These are phyloP conservation scores for Candida pseudoviswanathii DNA, from an alignment of 1,139 yeast species.

Conservation along the genomic window DNA sequence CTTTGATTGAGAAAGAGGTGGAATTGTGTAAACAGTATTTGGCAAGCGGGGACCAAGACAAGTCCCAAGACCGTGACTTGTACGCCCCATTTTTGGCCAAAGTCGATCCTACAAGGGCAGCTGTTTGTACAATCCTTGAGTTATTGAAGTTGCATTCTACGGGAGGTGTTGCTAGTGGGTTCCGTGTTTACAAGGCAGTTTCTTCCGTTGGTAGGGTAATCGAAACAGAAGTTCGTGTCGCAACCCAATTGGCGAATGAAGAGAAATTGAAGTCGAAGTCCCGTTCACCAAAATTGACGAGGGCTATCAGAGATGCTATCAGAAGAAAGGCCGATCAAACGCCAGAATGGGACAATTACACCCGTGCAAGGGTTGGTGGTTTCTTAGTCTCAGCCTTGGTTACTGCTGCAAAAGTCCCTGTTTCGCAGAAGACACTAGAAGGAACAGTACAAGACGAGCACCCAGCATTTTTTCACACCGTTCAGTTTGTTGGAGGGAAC, in stretches of 20 bases:
- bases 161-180: conserved; percentile 80
- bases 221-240: conserved; percentile 80
- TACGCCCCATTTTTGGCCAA: conserved; percentile 81
- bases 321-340: conserved; percentile 17
- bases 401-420: conserved; percentile 81
- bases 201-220: conserved; percentile 81
- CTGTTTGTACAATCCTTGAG: conserved; percentile 84
- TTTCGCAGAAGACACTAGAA: conserved; percentile 75
- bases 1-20: conserved; percentile 68
- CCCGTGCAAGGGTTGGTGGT: conserved; percentile 83
- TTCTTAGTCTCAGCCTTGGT: conserved; percentile 71
- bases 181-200: conserved; percentile 83
- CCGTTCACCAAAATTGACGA: conserved; percentile 43
- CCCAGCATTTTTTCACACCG: conserved; percentile 90
- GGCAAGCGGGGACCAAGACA: conserved; percentile 21
- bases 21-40: conserved; percentile 46
- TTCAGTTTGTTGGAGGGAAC: conserved; percentile 77
- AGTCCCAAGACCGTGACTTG: conserved; percentile 55
- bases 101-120: conserved; percentile 76
- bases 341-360: conserved; percentile 49
- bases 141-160: conserved; percentile 72
- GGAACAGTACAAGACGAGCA: conserved; percentile 72
- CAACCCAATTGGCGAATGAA: conserved; percentile 60
- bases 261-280: conserved; percentile 45
- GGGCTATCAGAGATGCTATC: conserved; percentile 32